A percentile compares a stretch with the other conserved stretches of the same genome.
These are phyloP conservation scores for Telfairia occidentalis DNA, from an alignment of 331 rosid genomes.

Conservation along the genomic window DNA sequence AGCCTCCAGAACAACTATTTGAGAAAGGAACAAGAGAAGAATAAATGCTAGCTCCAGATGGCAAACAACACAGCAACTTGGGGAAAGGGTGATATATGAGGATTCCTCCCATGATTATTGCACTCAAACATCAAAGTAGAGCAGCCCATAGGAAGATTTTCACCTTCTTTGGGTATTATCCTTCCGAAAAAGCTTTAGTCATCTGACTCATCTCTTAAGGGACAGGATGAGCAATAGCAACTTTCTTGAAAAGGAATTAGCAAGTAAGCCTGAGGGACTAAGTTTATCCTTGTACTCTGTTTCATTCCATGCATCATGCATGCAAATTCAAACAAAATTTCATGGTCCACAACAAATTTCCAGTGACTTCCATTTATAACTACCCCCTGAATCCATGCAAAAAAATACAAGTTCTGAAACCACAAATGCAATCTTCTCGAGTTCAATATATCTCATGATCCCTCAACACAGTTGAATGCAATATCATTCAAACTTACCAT, in stretches of 20 bases:
- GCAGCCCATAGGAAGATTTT: not conserved
- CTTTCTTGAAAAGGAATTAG: not conserved
- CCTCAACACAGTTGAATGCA: not conserved
- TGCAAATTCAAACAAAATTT: not conserved
- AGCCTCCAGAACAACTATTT: not conserved
- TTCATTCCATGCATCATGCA: not conserved
- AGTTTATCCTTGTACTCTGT: not conserved
- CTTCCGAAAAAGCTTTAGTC: not conserved
- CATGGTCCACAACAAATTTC: not conserved
- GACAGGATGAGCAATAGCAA: not conserved
- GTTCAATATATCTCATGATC: not conserved
- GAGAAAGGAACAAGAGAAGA: not conserved
- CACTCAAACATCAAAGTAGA: not conserved
- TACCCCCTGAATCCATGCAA: slow-evolving; percentile 5
- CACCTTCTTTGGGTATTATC: not conserved
- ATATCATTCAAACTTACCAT: not conserved
- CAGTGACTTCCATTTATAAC: not conserved
- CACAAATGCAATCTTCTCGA: not conserved
- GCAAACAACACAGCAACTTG: not conserved
- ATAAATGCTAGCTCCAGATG: not conserved
- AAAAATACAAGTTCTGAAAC: not conserved
- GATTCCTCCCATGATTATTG: not conserved
- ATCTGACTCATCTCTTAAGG: not conserved
- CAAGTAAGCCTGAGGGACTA: not conserved
- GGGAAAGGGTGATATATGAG: not conserved